Evolutionary conservation across 768 basidiomycete genomes (phyloP), one percentile per base, ranked within the genome.

Genomic region (Macrolepiota fuliginosa): DNA sequence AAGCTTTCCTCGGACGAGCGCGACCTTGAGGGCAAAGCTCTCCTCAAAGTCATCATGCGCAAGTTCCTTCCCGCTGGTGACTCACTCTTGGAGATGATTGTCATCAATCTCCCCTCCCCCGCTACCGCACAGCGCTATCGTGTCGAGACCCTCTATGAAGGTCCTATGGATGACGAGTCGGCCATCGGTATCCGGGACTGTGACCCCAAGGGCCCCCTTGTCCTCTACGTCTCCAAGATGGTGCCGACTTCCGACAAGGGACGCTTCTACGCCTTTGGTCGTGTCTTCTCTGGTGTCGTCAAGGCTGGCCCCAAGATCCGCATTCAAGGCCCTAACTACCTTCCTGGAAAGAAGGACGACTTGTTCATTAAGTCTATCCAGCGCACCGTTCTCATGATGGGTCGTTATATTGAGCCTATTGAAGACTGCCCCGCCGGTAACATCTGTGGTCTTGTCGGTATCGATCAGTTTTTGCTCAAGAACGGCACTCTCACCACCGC

Each of bases 401-500:
- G 97, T 76, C 94, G 96, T 74, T 90, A 90, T 76, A 90, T 98
- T 71, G 97, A 99, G 74, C 93, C 97, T 62, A 96, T 99, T 68
- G 97, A 98, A 79, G 96, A 98, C 74, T 98, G 97, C 78, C 97
- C 97, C 39, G 89, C 96, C 62, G 97, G 97, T 71, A 99, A 99
- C 85, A 98, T 99, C 70, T 79, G 94, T 68, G 97, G 97, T 85
- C 92, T 99, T 72, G 96, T 98, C 79, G 97, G 97, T 83, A 92
- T 99, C 70, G 97, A 99, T 79, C 97, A 99, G 80, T 99, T 98
- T 93, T 79, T 99, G 81, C 90, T 99, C 76, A 99, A 99, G 88
- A 94, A 88, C 68, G 97, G 97, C 75, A 99, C 97, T 64, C 87
- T 99, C 72, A 99, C 97, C 63, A 88, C 92, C 63, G 94, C 94